Conservation (phyloP, 345 rosid genomes). For the Geranium brycei region DNA sequence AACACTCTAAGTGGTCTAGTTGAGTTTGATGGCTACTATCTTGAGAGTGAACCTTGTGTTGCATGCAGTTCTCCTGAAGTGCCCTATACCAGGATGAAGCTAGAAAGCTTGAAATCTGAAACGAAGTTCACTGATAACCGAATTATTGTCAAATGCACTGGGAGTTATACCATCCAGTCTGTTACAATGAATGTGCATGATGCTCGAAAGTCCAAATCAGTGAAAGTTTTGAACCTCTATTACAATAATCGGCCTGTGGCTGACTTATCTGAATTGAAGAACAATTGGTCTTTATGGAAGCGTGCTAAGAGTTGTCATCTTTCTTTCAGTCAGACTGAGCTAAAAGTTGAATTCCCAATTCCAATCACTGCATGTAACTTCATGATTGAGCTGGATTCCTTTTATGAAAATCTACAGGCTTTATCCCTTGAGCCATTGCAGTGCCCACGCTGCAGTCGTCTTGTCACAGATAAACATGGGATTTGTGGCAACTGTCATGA, state of each 20-base stretch:
- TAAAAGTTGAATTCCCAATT: slow-evolving; percentile 93
- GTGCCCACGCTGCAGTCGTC: slow-evolving; percentile 96
- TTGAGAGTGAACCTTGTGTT: slow-evolving; percentile 98
- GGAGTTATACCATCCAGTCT: slow-evolving; percentile 93
- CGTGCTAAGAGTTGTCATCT: slow-evolving; percentile 98
- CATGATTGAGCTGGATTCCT: slow-evolving; percentile 98
- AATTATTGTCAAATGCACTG: slow-evolving; percentile 92
- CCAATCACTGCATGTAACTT: slow-evolving; percentile 98
- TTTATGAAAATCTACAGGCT: slow-evolving; percentile 99
- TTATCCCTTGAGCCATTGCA: slow-evolving; percentile 92
- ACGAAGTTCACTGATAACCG: slow-evolving; percentile 96
- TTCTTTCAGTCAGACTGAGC: slow-evolving; percentile 90
- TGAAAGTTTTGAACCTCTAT: slow-evolving; percentile 86
- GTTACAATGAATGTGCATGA: slow-evolving; percentile 98
- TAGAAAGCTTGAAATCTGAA: slow-evolving; percentile 94
- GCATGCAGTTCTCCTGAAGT: slow-evolving; percentile 99
- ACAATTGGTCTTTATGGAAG: slow-evolving; percentile 95
- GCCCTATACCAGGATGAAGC: slow-evolving; percentile 93
- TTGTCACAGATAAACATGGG: slow-evolving; percentile 95
- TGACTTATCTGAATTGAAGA: slow-evolving; percentile 91
- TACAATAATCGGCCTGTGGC: slow-evolving; percentile 95
- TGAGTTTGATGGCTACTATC: slow-evolving; percentile 97
- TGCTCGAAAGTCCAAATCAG: slow-evolving; percentile 94
- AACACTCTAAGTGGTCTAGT: slow-evolving; percentile 83
- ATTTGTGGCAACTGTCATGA: slow-evolving; percentile 96